A percentile compares a stretch with the other conserved stretches of the same genome.
phyloP scores from a whole-genome alignment of 1,284 basidiomycete species.

The Heterobasidion occidentale region DNA sequence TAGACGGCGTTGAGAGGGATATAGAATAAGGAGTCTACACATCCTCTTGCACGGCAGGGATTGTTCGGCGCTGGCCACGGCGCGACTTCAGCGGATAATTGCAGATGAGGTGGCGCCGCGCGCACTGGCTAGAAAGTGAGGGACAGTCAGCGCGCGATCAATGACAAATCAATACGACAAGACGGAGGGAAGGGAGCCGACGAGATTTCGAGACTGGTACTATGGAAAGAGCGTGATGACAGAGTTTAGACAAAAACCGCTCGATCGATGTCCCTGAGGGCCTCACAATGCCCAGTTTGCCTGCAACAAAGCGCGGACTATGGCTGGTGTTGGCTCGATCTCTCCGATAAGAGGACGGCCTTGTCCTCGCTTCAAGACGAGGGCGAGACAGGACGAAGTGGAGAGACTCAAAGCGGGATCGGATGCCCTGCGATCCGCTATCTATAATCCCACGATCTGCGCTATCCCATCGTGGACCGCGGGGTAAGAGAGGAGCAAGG shows the following conservation, averaged over 20 bases:
- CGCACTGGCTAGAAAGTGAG: constrained; percentile 20
- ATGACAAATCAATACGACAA: neutral
- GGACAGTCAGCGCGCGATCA: neutral
- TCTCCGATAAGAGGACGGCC: no score
- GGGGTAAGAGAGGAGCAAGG: no score
- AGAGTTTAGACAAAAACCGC: neutral
- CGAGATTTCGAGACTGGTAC: neutral
- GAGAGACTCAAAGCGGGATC: no score
- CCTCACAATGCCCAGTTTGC: neutral
- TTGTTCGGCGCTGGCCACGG: constrained; percentile 19
- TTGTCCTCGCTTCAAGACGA: no score
- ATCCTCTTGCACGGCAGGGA: no score
- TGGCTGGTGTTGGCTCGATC: neutral
- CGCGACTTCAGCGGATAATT: constrained; percentile 25
- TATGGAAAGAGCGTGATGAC: neutral
- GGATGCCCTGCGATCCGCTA: no score
- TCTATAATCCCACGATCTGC: no score
- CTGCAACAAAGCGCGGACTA: neutral
- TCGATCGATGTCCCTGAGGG: neutral
- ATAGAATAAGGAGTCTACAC: no score
- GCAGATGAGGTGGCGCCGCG: constrained; percentile 25
- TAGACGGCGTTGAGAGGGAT: no score
- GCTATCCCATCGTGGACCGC: no score
- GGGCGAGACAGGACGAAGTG: no score
- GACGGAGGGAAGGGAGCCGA: neutral